A percentile compares a stretch with the other conserved stretches of the same genome.
Evolutionary conservation across 2,329 filamentous ascomycete genomes (phyloP).

Genomic region (Hypoxylon sp.): DNA sequence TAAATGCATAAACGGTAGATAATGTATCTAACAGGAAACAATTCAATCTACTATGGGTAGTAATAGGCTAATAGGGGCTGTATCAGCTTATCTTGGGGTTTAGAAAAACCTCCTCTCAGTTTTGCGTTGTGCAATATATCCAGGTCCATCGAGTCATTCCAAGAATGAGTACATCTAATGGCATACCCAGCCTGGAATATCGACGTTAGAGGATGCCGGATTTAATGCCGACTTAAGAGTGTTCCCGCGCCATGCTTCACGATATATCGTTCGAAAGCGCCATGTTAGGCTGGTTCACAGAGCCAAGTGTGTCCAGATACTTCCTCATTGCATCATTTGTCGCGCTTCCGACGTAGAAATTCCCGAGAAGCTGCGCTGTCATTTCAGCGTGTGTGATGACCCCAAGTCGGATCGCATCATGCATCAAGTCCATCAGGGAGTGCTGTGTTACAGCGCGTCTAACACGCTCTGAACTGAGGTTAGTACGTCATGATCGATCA

Average conservation of each 20-base stretch:
- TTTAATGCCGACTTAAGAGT: neutral
- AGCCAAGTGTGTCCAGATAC: slow-evolving; percentile 47
- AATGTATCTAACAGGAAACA: slow-evolving; percentile 1
- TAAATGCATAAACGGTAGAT: neutral
- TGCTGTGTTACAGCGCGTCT: slow-evolving; percentile 51
- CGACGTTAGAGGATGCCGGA: neutral
- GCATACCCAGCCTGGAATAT: neutral
- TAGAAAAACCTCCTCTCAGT: no score
- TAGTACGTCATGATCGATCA: neutral
- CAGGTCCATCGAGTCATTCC: neutral
- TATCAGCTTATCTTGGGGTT: neutral
- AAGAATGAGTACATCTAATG: neutral
- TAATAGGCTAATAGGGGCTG: neutral
- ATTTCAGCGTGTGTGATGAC: slow-evolving; percentile 51
- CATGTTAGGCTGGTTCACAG: slow-evolving; percentile 20
- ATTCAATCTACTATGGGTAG: neutral
- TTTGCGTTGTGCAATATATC: neutral
- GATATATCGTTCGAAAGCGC: slow-evolving; percentile 37
- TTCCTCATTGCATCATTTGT: slow-evolving; percentile 50
- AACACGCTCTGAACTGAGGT: slow-evolving; percentile 44
- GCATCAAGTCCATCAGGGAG: slow-evolving; percentile 48
- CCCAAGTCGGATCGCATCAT: slow-evolving; percentile 50
- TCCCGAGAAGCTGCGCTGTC: slow-evolving; percentile 47
- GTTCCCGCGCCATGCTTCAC: neutral
- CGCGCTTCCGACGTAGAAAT: slow-evolving; percentile 46